A percentile compares a stretch with the other conserved stretches of the same genome.
Conservation (phyloP, 2,329 filamentous ascomycete genomes). For the Byssoonygena ceratinophila region DNA sequence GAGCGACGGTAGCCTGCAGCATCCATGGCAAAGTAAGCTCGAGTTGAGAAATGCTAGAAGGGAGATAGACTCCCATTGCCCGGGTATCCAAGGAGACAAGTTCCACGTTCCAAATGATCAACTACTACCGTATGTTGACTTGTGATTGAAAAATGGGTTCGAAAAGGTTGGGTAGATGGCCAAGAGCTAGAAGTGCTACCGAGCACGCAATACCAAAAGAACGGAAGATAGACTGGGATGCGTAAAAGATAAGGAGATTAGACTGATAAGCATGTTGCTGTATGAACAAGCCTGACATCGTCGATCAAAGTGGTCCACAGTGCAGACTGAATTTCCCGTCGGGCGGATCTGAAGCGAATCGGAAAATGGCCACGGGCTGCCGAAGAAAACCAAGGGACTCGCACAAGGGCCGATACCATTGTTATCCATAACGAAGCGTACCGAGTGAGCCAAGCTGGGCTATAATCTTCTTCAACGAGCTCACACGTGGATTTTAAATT, state of each 20-base stretch:
- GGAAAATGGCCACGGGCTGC: neutral
- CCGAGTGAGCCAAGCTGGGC: neutral
- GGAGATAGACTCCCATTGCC: neutral
- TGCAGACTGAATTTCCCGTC: neutral
- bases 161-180: no score
- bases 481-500: neutral
- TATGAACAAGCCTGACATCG: neutral
- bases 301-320: neutral
- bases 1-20: neutral
- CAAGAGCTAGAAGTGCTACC: no score
- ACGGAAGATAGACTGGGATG: no score
- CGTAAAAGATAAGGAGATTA: neutral
- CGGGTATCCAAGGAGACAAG: neutral
- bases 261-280: neutral
- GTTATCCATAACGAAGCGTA: neutral
- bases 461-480: neutral
- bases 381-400: neutral
- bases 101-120: neutral
- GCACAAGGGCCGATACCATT: neutral
- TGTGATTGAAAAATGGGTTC: no score
- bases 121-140: neutral
- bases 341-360: neutral
- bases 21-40: neutral
- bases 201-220: no score
- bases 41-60: neutral